phyloP scores from a whole-genome alignment of 805 yeast species.

The Pichia pseudocactophila region DNA sequence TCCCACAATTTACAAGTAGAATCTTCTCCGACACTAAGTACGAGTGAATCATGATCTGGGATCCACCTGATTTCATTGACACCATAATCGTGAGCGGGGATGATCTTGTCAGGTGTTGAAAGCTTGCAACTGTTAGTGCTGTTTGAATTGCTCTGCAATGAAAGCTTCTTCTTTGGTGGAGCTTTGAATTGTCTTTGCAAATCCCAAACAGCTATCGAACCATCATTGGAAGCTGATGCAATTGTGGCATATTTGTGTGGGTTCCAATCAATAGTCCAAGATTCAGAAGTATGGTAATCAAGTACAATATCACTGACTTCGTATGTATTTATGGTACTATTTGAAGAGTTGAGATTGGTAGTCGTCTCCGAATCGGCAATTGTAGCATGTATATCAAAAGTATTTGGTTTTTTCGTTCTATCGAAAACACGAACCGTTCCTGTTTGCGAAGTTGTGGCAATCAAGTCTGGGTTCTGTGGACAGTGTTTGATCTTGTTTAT shows the following conservation, averaged over 20 bases:
- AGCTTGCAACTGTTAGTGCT: constrained; percentile 1
- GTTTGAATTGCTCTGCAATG: constrained; percentile 11
- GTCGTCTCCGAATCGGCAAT: no score
- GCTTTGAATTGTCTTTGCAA: constrained; percentile 26
- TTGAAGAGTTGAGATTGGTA: neutral
- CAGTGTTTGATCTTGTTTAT: constrained; percentile 63
- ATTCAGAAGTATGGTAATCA: constrained; percentile 38
- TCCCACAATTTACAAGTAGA: constrained; percentile 45
- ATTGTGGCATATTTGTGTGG: constrained; percentile 47
- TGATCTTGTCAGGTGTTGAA: neutral
- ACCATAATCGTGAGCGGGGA: constrained; percentile 35
- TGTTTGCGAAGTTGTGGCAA: constrained; percentile 58
- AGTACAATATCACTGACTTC: constrained; percentile 21
- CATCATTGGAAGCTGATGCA: constrained; percentile 55
- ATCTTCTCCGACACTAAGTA: constrained; percentile 63
- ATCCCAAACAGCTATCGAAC: constrained; percentile 61
- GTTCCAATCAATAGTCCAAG: constrained; percentile 74
- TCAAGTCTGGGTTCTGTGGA: constrained; percentile 82
- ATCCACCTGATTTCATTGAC: constrained; percentile 70
- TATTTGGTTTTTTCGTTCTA: constrained; percentile 67
- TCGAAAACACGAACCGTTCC: constrained; percentile 68
- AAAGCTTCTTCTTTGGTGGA: constrained; percentile 12
- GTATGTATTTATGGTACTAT: constrained; percentile 4
- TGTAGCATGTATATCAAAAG: constrained; percentile 8
- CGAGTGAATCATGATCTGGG: constrained; percentile 48